Base-by-base conservation (phyloP, 495 filamentous ascomycete genomes). In the Podospora conica region DNA sequence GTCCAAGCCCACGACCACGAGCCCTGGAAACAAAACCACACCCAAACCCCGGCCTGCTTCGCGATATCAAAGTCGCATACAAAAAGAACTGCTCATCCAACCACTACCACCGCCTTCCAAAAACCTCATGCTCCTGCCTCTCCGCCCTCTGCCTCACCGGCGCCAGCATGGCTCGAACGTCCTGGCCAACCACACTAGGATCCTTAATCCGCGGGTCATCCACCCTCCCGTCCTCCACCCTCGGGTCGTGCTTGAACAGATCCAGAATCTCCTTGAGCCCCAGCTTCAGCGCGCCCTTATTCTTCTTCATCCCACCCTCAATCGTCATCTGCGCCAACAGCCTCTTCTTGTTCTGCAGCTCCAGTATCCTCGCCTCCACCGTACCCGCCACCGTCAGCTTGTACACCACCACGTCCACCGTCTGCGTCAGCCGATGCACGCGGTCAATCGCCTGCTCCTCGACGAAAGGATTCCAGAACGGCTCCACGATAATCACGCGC, bases 361-460 rank as follows among this genome's bases (percentile, higher is more conserved):
- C 91, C 5, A 98, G 76, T 69, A 98, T 98, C 58, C 92, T 86
- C 69, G 93, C 93, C 79, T 98, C 95, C 21, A 98, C 94, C 1
- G 90, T 91, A 63, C 85, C 83, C 62, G 84, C 84, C 67, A 98
- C 86, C 12, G 93, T 96, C 68, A 98, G 83, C 68, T 92, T 93
- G 82, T 96, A 98, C 62, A 98, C 93, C 23, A 91, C 86, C 53
- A 98, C 95, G 72, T 97, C 93, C 15, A 91, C 80, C 15, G 92
- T 96, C 78, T 98, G 95, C 63, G 95, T 97, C 54, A 98, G 87
- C 11, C 95, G 91, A 70, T 98, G 95, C 56, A 98, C 95, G 55
- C 95, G 92, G 75, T 98, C 95, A 70, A 98, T 98, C 10, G 95
- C 95, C 82, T 98, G 95, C 76, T 97, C 95, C 83, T 98, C 95